Base-by-base conservation (phyloP, 768 basidiomycete genomes). In the Rhizopogon roseolus region DNA sequence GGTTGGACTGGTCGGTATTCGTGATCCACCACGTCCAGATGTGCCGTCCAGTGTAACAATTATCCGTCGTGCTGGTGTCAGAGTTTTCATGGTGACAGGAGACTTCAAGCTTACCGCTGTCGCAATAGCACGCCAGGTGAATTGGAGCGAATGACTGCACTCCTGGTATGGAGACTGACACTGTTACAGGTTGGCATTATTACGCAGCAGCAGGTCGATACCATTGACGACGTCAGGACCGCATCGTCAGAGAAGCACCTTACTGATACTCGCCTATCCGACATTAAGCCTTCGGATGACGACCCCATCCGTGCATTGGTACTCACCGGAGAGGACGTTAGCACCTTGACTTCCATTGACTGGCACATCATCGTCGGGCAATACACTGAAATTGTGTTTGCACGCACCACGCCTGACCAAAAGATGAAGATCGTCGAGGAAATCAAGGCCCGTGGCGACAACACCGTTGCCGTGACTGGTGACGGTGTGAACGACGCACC, bases 401-500 rank as follows among this genome's bases (percentile, higher is more conserved):
- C 80, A 0, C 69, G 81, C 14, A 82, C 78, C 2, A 78, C 77
- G 0, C 81, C 81, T 3, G 77, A 82, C 57, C 80, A 81, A 63
- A 83, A 82, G 60, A 70, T 84, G 57, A 66, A 73, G 13, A 84
- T 84, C 54, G 80, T 84, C 16, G 76, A 77, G 54, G 74, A 77
- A 29, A 71, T 81, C 57, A 79, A 82, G 50, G 60, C 65, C 4
- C 67, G 79, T 1, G 77, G 74, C 4, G 71, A 72, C 63, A 75
- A 76, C 53, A 74, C 76, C 5, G 79, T 82, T 8, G 80, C 79
- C 1, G 80, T 76, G 1, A 75, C 76, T 0, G 82, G 82, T 2
- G 83, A 85, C 56, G 84, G 84, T 40, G 77, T 79, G 22, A 81
- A 81, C 51, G 80, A 81, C 58, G 73, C 74, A 0, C 76, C 79